A percentile compares a stretch with the other conserved stretches of the same genome.
These are phyloP conservation scores for Phanerodontia chrysosporium DNA, from an alignment of 768 basidiomycete genomes.

Conservation along the genomic window DNA sequence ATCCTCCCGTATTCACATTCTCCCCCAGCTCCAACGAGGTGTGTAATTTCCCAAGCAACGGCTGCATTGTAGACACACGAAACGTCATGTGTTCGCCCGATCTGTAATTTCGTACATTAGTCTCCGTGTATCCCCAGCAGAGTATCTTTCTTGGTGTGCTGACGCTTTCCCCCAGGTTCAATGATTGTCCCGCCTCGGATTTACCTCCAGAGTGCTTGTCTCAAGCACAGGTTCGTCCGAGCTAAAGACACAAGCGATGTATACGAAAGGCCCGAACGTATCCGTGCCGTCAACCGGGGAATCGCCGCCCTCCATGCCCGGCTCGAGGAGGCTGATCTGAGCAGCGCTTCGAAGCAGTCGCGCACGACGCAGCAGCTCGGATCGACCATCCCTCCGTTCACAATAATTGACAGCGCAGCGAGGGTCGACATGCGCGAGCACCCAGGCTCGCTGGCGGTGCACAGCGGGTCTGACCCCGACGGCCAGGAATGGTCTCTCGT, in stretches of 20 bases:
- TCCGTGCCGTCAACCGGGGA: slow-evolving; percentile 79
- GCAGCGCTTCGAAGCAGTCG: neutral
- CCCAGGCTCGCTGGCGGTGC: slow-evolving; percentile 66
- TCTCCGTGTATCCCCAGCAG: neutral
- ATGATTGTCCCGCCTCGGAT: slow-evolving; percentile 15
- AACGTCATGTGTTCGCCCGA: neutral
- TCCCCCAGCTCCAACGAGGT: neutral
- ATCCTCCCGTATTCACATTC: too few relatives aligned
- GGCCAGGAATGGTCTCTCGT: slow-evolving; percentile 47
- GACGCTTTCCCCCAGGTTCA: neutral
- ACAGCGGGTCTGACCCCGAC: slow-evolving; percentile 52
- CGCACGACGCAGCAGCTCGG: neutral
- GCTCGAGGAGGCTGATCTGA: slow-evolving; percentile 39
- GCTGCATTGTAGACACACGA: neutral
- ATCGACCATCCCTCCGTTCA: slow-evolving; percentile 26
- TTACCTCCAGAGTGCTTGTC: slow-evolving; percentile 66
- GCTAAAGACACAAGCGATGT: slow-evolving; percentile 67
- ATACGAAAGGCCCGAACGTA: slow-evolving; percentile 84
- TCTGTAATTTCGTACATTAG: neutral
- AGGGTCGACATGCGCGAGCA: slow-evolving; percentile 52
- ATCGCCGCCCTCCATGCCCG: slow-evolving; percentile 76
- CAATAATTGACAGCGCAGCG: slow-evolving; percentile 50
- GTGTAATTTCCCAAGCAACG: neutral
- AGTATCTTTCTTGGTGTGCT: neutral
- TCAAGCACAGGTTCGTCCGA: slow-evolving; percentile 73